Evolutionary conservation across 306 rosid species (phyloP).

Genomic region (Prunus mume): DNA sequence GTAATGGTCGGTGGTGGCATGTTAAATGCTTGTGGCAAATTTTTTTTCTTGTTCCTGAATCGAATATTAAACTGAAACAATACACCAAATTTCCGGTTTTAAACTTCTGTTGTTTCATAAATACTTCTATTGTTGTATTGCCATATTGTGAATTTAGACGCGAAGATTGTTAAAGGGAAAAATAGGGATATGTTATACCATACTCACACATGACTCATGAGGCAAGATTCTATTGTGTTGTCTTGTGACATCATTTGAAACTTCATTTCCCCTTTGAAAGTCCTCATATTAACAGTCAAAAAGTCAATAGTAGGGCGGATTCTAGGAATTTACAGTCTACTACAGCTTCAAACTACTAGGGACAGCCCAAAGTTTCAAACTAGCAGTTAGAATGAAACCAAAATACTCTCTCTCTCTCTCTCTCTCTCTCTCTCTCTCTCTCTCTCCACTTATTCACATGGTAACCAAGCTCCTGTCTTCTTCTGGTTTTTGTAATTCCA

Average conservation of each 20-base stretch:
- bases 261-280: neutral
- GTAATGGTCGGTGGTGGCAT: neutral
- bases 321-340: slow-evolving; percentile 46
- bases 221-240: neutral
- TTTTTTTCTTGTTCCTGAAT: neutral
- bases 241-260: neutral
- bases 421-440: slow-evolving; percentile 25
- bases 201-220: neutral
- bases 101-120: no score
- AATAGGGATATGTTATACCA: neutral
- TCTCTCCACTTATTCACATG: slow-evolving; percentile 63
- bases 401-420: slow-evolving; percentile 22
- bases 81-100: no score
- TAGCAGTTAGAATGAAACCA: slow-evolving; percentile 44
- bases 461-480: slow-evolving; percentile 48
- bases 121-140: no score
- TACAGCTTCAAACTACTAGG: slow-evolving; percentile 39
- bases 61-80: neutral
- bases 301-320: slow-evolving; percentile 37
- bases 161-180: no score
- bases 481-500: slow-evolving; percentile 48
- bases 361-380: slow-evolving; percentile 41
- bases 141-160: neutral
- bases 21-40: neutral
- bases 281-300: slow-evolving; percentile 18